Evolutionary conservation across 2,329 filamentous ascomycete genomes (phyloP), one percentile per base, ranked within the genome.

Genomic region (Blastomyces parvus): DNA sequence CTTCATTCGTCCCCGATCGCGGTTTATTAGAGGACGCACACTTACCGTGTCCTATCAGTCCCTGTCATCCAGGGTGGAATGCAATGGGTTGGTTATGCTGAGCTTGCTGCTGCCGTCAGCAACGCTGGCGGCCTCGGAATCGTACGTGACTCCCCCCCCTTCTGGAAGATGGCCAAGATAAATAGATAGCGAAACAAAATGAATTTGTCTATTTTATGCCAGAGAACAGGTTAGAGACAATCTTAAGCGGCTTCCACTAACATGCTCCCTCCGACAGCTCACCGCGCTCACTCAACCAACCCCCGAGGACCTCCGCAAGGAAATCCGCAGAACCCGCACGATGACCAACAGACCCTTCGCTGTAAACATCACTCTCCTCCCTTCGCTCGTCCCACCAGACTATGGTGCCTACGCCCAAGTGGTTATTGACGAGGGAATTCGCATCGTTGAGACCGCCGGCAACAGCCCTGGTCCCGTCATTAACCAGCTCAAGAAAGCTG

Each of bases 321-420:
- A 99, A 80, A 99, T 99, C 78, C 88, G 85, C 67, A 87, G 85
- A 79, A 96, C 90, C 82, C 88, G 87, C 69, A 85, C 82, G 67
- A 86, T 97, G 72, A 81, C 80, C 66, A 77, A 78, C 57, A 78
- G 79, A 66, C 79, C 79, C 53, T 97, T 99, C 76, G 94, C 84
- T 72, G 93, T 97, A 70, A 99, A 99, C 80, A 85, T 97, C 69
- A 99, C 94, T 9, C 87, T 97, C 66, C 87, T 97, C 56, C 94
- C 94, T 36, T 84, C 92, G 63, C 84, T 97, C 70, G 87, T 91
- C 11, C 91, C 94, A 7, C 94, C 94, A 5, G 88, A 97, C 82
- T 99, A 99, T 76, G 84, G 80, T 66, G 93, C 90, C 65, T 99
- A 96, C 78, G 91, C 93, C 36, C 89, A 90, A 77, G 90, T 92